phyloP scores from a whole-genome alignment of 1,284 basidiomycete genomes.

The Boletus calvinii region DNA sequence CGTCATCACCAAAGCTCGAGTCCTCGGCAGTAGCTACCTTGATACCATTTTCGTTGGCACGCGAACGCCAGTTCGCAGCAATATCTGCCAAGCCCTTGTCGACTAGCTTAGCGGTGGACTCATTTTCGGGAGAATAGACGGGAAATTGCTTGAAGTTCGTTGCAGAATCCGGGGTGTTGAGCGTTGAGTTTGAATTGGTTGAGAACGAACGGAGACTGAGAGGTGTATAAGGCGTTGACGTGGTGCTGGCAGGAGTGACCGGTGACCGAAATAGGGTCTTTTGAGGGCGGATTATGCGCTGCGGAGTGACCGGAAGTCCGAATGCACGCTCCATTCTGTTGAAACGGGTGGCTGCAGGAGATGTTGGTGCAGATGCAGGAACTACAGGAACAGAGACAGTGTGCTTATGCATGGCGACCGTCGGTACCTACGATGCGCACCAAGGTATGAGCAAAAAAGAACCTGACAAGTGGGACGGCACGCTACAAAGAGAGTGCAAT shows the following conservation, averaged over 20 bases:
- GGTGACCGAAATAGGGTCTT: conserved; percentile 42
- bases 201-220: conserved; percentile 61
- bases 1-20: conserved; percentile 54
- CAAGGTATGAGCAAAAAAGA: conserved; percentile 15
- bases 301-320: conserved; percentile 44
- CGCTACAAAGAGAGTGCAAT: neutral
- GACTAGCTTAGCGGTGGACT: conserved; percentile 19
- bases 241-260: conserved; percentile 41
- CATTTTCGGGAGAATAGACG: conserved; percentile 29
- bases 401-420: conserved; percentile 31
- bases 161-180: conserved; percentile 52
- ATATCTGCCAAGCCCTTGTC: conserved; percentile 57
- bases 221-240: conserved; percentile 62
- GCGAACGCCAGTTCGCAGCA: conserved; percentile 67
- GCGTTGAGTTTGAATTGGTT: conserved; percentile 52
- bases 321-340: conserved; percentile 36
- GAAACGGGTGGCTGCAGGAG: conserved; percentile 42
- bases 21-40: conserved; percentile 54
- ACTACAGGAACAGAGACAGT: conserved; percentile 32
- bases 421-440: conserved; percentile 13
- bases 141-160: conserved; percentile 40
- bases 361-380: conserved; percentile 47
- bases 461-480: neutral
- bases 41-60: conserved; percentile 70
- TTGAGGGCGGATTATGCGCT: conserved; percentile 42